Evolutionary conservation across 2,329 filamentous ascomycete genomes (phyloP).

Genomic region (Clarireedia monteithiana): DNA sequence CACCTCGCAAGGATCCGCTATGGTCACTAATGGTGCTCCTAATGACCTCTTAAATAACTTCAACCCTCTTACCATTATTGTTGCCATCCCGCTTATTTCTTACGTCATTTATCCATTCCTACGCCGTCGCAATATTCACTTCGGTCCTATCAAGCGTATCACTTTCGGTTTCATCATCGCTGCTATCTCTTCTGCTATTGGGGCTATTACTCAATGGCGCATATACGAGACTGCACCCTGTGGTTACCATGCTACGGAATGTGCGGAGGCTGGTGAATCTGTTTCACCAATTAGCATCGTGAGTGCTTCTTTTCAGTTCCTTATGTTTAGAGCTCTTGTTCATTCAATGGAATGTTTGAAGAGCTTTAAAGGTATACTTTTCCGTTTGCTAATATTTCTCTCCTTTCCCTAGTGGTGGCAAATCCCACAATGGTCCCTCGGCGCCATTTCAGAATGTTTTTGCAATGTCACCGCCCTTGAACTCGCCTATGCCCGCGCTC

Average conservation of each 20-base stretch:
- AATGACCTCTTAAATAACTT: constrained; percentile 74
- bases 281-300: constrained; percentile 18
- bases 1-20: constrained; percentile 47
- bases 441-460: constrained; percentile 49
- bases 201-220: constrained; percentile 50
- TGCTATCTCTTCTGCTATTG: constrained; percentile 48
- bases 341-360: too few species aligned
- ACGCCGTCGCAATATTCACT: constrained; percentile 53
- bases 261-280: constrained; percentile 14
- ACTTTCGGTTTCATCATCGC: constrained; percentile 60
- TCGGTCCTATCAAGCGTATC: constrained; percentile 71
- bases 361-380: too few species aligned
- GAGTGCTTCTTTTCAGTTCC: neutral
- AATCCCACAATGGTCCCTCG: constrained; percentile 35
- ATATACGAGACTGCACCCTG: constrained; percentile 57
- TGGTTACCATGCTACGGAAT: constrained; percentile 34
- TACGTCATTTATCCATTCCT: constrained; percentile 60
- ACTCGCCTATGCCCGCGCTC: constrained; percentile 70
- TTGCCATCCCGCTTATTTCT: constrained; percentile 66
- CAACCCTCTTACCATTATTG: constrained; percentile 66
- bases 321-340: neutral
- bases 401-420: constrained; percentile 22
- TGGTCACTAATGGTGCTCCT: constrained; percentile 62
- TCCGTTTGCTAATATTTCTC: too few species aligned
- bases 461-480: constrained; percentile 56